Conservation (phyloP, 352 stramenopile species). For the Globisporangium nunn region DNA sequence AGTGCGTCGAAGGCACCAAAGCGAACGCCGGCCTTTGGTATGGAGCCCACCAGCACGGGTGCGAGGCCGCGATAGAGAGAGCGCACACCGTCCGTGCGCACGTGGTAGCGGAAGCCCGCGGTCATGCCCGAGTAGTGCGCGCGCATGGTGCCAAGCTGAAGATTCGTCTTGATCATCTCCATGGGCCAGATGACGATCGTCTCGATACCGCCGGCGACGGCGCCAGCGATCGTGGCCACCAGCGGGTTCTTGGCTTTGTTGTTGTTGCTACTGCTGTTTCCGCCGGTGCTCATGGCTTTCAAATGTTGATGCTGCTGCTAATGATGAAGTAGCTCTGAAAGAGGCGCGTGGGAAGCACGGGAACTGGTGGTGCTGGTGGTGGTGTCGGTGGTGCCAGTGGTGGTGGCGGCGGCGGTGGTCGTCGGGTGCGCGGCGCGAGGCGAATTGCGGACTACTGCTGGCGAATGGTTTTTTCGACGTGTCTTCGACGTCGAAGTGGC, state of each 20-base stretch:
- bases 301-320: neutral
- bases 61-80: constrained; percentile 92
- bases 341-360: too few species aligned
- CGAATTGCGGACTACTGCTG: neutral
- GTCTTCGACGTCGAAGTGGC: neutral
- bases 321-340: too few species aligned
- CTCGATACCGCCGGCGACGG: constrained; percentile 86
- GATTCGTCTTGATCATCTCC: constrained; percentile 94
- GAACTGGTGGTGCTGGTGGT: too few species aligned
- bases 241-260: constrained; percentile 75
- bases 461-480: too few species aligned
- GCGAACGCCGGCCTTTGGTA: constrained; percentile 95
- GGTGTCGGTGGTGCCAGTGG: too few species aligned
- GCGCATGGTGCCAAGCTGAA: constrained; percentile 85
- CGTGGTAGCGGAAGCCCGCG: constrained; percentile 63
- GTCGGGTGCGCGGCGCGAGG: neutral
- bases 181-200: constrained; percentile 88
- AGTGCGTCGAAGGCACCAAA: constrained; percentile 94
- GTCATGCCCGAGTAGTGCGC: constrained; percentile 70
- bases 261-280: too few species aligned
- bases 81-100: constrained; percentile 49
- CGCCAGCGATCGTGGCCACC: constrained; percentile 74
- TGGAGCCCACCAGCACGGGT: constrained; percentile 91
- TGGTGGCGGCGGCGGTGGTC: neutral
- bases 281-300: constrained; percentile 5